phyloP scores from a whole-genome alignment of 2,329 filamentous ascomycete species.

The Arachnomyces sp. region DNA sequence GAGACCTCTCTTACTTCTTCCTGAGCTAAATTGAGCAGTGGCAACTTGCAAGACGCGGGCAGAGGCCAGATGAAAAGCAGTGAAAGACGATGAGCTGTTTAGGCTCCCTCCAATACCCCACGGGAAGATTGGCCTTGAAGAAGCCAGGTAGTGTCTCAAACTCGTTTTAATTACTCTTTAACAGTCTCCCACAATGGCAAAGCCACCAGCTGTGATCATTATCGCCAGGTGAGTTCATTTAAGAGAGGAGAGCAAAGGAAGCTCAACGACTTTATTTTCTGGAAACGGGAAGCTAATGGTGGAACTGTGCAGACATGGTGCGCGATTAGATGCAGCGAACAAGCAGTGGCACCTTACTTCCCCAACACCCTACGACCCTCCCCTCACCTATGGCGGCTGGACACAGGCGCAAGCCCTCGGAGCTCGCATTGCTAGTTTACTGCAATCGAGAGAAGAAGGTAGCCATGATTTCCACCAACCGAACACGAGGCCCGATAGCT shows the following conservation, averaged over 20 bases:
- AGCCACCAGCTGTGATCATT: conserved; percentile 35
- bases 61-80: no score
- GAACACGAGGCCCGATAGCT: neutral
- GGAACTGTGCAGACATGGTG: conserved; percentile 63
- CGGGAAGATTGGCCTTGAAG: no score
- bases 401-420: conserved; percentile 77
- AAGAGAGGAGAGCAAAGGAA: no score
- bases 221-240: conserved; percentile 33
- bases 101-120: neutral
- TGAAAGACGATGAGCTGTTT: conserved; percentile 2
- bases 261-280: no score
- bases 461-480: conserved; percentile 29
- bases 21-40: no score
- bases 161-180: no score
- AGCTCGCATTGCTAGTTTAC: conserved; percentile 69
- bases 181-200: conserved; percentile 22
- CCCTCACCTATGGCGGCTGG: conserved; percentile 91
- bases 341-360: conserved; percentile 92
- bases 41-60: no score
- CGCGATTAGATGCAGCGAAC: conserved; percentile 88
- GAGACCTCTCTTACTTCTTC: no score
- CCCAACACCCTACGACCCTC: conserved; percentile 89
- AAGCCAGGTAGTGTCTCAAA: no score
- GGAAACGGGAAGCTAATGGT: no score
- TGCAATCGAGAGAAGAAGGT: conserved; percentile 42